Evolutionary conservation across 164 flowering plant species (phyloP).

Genomic region (Nymphaea colorata): DNA sequence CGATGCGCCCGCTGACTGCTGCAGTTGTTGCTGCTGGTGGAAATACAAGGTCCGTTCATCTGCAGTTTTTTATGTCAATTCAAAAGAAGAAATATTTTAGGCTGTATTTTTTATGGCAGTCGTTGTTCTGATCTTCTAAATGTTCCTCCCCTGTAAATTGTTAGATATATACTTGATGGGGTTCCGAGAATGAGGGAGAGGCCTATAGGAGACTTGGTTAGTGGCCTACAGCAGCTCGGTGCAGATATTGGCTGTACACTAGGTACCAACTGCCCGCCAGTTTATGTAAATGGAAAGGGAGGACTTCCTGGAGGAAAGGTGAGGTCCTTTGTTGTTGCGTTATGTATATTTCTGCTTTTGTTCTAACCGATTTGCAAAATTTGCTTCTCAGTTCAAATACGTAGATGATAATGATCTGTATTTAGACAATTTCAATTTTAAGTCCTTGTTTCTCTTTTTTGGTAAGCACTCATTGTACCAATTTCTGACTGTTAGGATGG

Average conservation of each 20-base stretch:
- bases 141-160: neutral
- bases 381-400: neutral
- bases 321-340: slow-evolving; percentile 10
- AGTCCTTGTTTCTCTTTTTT: too few relatives aligned
- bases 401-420: neutral
- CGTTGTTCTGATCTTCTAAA: neutral
- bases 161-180: slow-evolving; percentile 87
- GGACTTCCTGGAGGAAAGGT: slow-evolving; percentile 99
- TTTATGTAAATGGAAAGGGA: slow-evolving; percentile 72
- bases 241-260: slow-evolving; percentile 80
- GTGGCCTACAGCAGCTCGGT: slow-evolving; percentile 95
- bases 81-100: neutral
- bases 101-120: neutral
- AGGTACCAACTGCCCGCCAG: slow-evolving; percentile 96
- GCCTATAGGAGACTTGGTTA: slow-evolving; percentile 89
- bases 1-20: slow-evolving; percentile 98
- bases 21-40: slow-evolving; percentile 97
- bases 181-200: slow-evolving; percentile 78
- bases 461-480: too few relatives aligned
- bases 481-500: too few relatives aligned
- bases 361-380: neutral
- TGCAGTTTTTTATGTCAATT: neutral
- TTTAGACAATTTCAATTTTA: too few relatives aligned
- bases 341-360: neutral
- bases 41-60: slow-evolving; percentile 51